A percentile compares a stretch with the other conserved stretches of the same genome.
These are phyloP conservation scores for Phytophthora cryptogea DNA, from an alignment of 352 stramenopile genomes.

Conservation along the genomic window DNA sequence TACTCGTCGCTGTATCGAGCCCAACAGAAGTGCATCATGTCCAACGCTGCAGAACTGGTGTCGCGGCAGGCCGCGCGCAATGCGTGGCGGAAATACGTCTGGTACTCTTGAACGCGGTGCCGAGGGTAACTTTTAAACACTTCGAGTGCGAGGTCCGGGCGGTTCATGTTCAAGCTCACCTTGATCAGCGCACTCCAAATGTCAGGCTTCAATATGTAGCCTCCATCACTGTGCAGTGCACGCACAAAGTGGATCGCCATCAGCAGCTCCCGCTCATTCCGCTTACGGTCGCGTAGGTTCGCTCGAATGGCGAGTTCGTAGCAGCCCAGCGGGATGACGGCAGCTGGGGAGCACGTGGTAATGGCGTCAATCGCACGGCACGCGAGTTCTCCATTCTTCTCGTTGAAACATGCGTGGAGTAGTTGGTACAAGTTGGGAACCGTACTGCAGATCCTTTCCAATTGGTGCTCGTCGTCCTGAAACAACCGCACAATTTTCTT, in stretches of 20 bases:
- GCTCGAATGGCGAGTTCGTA: constrained; percentile 45
- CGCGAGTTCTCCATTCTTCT: constrained; percentile 40
- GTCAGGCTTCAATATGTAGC: constrained; percentile 46
- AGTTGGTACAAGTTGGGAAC: constrained; percentile 36
- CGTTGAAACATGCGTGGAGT: constrained; percentile 33
- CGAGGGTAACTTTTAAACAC: constrained; percentile 48
- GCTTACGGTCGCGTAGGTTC: constrained; percentile 35
- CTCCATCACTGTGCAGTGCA: constrained; percentile 35
- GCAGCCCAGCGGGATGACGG: constrained; percentile 36
- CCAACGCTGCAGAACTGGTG: constrained; percentile 35
- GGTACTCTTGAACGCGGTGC: constrained; percentile 44
- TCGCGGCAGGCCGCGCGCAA: constrained; percentile 38
- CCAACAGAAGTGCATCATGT: constrained; percentile 52
- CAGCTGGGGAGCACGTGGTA: constrained; percentile 19
- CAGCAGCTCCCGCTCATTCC: constrained; percentile 32
- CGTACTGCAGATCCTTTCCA: constrained; percentile 31
- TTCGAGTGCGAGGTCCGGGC: constrained; percentile 38
- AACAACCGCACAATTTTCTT: constrained; percentile 40
- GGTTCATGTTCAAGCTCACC: constrained; percentile 42
- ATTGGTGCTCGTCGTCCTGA: constrained; percentile 25
- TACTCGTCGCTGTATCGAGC: constrained; percentile 18
- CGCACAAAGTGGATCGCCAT: constrained; percentile 44
- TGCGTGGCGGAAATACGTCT: constrained; percentile 46
- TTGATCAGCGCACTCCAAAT: constrained; percentile 57
- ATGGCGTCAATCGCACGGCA: constrained; percentile 40